Conservation (phyloP, 2,329 filamentous ascomycete species). For the Bisporella sp. region DNA sequence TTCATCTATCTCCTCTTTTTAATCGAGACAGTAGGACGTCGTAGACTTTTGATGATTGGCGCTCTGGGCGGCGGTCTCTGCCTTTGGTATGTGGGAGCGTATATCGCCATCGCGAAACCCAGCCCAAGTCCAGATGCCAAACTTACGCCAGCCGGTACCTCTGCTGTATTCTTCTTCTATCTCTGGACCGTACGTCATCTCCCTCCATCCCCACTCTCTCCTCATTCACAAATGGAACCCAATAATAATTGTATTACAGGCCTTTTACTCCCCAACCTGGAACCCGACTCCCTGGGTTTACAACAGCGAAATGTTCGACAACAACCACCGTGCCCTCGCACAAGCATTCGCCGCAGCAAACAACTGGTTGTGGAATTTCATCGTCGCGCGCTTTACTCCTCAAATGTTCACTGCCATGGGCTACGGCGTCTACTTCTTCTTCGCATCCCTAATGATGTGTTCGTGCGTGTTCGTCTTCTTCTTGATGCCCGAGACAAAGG, state of each 20-base stretch:
- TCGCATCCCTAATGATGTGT: slow-evolving; percentile 53
- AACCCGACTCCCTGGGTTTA: slow-evolving; percentile 72
- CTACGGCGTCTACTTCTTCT: slow-evolving; percentile 66
- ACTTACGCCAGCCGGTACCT: slow-evolving; percentile 37
- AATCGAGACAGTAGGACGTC: slow-evolving; percentile 56
- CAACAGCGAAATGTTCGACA: slow-evolving; percentile 70
- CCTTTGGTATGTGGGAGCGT: neutral
- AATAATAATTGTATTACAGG: slow-evolving; percentile 20
- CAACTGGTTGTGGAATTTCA: slow-evolving; percentile 64
- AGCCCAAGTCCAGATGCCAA: slow-evolving; percentile 23
- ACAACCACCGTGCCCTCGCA: slow-evolving; percentile 60
- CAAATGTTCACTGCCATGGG: slow-evolving; percentile 53
- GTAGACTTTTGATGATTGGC: slow-evolving; percentile 59
- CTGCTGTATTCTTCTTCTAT: slow-evolving; percentile 66
- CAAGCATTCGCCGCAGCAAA: slow-evolving; percentile 65
- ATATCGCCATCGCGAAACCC: slow-evolving; percentile 32
- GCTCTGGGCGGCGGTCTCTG: slow-evolving; percentile 46
- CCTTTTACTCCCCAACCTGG: slow-evolving; percentile 65
- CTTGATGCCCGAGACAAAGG: slow-evolving; percentile 60
- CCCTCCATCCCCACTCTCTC: neutral
- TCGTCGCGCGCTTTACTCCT: slow-evolving; percentile 24
- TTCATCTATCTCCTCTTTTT: slow-evolving; percentile 63
- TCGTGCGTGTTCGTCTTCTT: slow-evolving; percentile 54
- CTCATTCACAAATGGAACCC: neutral
- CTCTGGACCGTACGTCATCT: slow-evolving; percentile 47